Percentiles rank a stretch among this genome's conserved stretches.
These are phyloP conservation scores for Xylaria grammica DNA, from an alignment of 495 filamentous ascomycete genomes.

Conservation along the genomic window DNA sequence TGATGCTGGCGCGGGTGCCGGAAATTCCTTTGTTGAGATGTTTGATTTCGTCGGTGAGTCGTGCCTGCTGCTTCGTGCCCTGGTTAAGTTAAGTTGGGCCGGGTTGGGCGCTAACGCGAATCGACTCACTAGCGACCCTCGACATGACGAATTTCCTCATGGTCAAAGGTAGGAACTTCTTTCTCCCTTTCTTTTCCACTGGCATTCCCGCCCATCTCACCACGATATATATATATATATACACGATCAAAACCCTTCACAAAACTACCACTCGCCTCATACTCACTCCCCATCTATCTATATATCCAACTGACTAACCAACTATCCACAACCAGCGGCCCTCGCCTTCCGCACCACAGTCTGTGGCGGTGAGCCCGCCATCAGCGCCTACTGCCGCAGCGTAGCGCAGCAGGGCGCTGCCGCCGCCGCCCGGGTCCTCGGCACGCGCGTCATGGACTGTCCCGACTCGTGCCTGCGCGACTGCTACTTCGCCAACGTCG, in stretches of 20 bases:
- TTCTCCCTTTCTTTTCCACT: no score
- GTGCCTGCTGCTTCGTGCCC: background rate
- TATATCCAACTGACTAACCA: background rate
- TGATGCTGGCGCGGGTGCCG: background rate
- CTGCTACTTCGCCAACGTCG: slow-evolving; percentile 66
- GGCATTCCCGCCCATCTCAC: no score
- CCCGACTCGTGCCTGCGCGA: slow-evolving; percentile 41
- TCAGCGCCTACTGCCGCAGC: slow-evolving; percentile 60
- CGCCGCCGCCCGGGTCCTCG: slow-evolving; percentile 60
- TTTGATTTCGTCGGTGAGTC: slow-evolving; percentile 35
- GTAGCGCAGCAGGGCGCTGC: slow-evolving; percentile 64
- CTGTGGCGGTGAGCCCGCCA: slow-evolving; percentile 73
- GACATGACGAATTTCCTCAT: slow-evolving; percentile 20
- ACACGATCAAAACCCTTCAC: no score
- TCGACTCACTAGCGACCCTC: background rate
- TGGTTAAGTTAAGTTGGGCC: no score
- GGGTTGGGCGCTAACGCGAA: slow-evolving; percentile 4
- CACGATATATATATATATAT: no score
- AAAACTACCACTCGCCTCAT: no score
- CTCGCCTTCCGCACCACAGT: slow-evolving; percentile 66
- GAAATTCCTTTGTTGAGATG: slow-evolving; percentile 20
- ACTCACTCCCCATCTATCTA: background rate
- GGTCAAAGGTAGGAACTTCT: slow-evolving; percentile 10
- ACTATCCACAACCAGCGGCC: slow-evolving; percentile 60
- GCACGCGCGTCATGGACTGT: slow-evolving; percentile 70